Base-by-base conservation (phyloP, 177 flowering plant species). In the Vitis hybrid region DNA sequence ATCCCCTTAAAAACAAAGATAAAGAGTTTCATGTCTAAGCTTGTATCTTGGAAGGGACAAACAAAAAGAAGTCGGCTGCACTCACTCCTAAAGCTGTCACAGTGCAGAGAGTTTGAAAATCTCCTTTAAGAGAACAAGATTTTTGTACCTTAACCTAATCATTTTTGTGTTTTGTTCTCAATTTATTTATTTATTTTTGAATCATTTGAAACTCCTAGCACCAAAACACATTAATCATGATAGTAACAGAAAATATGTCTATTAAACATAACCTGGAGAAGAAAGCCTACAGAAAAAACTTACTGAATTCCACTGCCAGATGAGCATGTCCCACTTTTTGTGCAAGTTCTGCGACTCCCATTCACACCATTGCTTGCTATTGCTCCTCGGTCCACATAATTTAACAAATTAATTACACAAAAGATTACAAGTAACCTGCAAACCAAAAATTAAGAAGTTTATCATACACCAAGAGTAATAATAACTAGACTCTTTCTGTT, bases 291-390 rank as follows among this genome's bases (percentile, higher is more conserved):
- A 55, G 22, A 50, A 33, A 58, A 67, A 64, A 70, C 97, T 89
- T 81, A 94, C 97, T 94, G 97, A 81, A 94, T 92, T 77, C 97
- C 97, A 63, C 78, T 86, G 48, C 97, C 98, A 60, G 84, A 65
- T 39, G 84, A 81, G 81, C 98, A 94, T 67, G 68, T 76, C 61
- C 93, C 97, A 75, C 79, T 75, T 31, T 75, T 70, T 33, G 88
- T 71, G 79, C 97, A 94, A 48, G 83, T 83, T 69, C 72, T 55
- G 0, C 62, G 80, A 74, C 82, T 86, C 22, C 98, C 98, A 81
- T 94, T 94, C 3, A 94, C 98, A 77, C 99, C 99, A 78, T 92
- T 94, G 80, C 99, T 94, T 61, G 99, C 99, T 66, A 94, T 93
- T 2, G 88, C 86, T 72, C 99, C 98, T 69, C 99, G 93, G 75